Evolutionary conservation across 1,139 yeast genomes (phyloP).

Genomic region (Debaryomycetaceae sp.): DNA sequence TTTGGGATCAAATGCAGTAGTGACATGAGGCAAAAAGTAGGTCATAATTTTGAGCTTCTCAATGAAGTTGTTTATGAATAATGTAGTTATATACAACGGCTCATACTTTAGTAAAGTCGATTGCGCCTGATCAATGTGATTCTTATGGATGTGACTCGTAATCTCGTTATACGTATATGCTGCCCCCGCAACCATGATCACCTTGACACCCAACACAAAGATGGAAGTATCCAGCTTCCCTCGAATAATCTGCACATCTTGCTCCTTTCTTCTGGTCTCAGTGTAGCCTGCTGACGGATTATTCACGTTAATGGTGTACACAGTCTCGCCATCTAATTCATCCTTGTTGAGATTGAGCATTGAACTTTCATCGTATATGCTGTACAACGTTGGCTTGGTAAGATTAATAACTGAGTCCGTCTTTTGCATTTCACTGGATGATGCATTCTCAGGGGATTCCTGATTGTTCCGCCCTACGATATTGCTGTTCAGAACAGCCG

Average conservation of each 20-base stretch:
- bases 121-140: constrained; percentile 32
- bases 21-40: neutral
- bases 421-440: constrained; percentile 26
- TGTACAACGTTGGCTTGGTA: constrained; percentile 48
- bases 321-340: constrained; percentile 9
- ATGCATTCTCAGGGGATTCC: constrained; percentile 11
- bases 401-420: constrained; percentile 45
- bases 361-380: constrained; percentile 43
- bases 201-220: constrained; percentile 13
- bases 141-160: constrained; percentile 48
- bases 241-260: neutral
- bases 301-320: neutral
- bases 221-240: constrained; percentile 6
- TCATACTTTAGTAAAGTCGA: constrained; percentile 25
- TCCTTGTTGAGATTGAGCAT: constrained; percentile 32
- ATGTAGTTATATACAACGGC: constrained; percentile 33
- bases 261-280: neutral
- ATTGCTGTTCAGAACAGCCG: constrained; percentile 18
- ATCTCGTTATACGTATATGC: constrained; percentile 51
- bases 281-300: neutral
- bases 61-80: constrained; percentile 29
- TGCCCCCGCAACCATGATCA: constrained; percentile 35
- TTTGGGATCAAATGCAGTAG: neutral
- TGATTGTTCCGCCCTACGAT: constrained; percentile 6
- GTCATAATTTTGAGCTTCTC: constrained; percentile 19